A percentile compares a stretch with the other conserved stretches of the same genome.
Conservation (phyloP, 495 filamentous ascomycete species). For the Viridothelium virens region DNA sequence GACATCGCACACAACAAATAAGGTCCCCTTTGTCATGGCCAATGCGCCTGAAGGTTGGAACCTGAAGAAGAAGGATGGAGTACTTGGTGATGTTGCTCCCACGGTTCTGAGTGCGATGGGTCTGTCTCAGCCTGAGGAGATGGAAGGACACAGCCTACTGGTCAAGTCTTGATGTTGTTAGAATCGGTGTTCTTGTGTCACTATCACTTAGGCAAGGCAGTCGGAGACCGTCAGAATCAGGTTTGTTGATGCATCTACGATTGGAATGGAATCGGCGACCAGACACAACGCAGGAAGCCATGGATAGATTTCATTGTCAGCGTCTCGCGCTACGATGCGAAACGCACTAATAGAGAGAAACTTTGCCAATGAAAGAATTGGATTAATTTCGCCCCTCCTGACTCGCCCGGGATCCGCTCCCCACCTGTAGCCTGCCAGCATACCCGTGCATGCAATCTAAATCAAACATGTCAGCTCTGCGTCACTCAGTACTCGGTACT, state of each 20-base stretch:
- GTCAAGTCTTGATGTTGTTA: constrained; percentile 49
- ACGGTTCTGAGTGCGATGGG: constrained; percentile 89
- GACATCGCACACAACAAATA: constrained; percentile 95
- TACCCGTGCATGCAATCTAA: not conserved
- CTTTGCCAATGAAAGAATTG: not conserved
- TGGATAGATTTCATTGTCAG: not conserved
- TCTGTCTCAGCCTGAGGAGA: constrained; percentile 77
- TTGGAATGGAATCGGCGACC: not conserved
- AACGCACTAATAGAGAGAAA: not conserved
- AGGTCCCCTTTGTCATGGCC: constrained; percentile 95
- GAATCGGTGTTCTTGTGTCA: not conserved
- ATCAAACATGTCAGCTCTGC: not conserved
- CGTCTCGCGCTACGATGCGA: not conserved
- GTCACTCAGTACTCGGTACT: not conserved
- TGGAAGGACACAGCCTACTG: constrained; percentile 79
- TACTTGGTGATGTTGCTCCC: constrained; percentile 91
- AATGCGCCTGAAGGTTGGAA: constrained; percentile 88
- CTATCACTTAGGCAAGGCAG: not conserved
- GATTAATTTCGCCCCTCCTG: not conserved
- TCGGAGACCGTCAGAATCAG: not conserved
- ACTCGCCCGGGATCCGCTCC: not conserved
- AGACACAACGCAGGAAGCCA: too few species aligned
- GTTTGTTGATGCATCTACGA: not conserved
- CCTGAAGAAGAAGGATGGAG: constrained; percentile 75
- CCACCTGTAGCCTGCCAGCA: too few species aligned